Evolutionary conservation across 495 filamentous ascomycete species (phyloP).

Genomic region (Hypoxylon subgilvum): DNA sequence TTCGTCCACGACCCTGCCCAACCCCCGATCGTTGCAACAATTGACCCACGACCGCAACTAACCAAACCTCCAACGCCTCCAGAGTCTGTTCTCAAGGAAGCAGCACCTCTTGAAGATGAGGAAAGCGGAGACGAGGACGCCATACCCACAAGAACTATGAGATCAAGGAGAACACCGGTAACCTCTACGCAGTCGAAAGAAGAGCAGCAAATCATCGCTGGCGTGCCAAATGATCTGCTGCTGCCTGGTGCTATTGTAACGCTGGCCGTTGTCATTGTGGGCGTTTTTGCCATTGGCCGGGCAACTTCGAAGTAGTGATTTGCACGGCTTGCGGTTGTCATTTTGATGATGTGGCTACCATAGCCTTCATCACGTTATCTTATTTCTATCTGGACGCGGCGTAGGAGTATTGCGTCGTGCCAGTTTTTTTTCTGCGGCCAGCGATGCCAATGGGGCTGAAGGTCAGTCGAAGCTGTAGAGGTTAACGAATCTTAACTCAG

Average conservation of each 20-base stretch:
- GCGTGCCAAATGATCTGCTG: constrained; percentile 92
- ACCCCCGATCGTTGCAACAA: constrained; percentile 72
- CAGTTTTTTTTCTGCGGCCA: too few species aligned
- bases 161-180: too few species aligned
- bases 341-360: too few species aligned
- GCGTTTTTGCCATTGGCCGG: constrained; percentile 89
- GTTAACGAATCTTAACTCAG: too few species aligned
- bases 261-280: constrained; percentile 89
- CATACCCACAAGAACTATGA: too few species aligned
- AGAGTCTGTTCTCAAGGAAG: constrained; percentile 61
- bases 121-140: constrained; percentile 69
- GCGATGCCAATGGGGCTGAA: too few species aligned
- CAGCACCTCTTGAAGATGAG: constrained; percentile 54
- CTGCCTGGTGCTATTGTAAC: constrained; percentile 95
- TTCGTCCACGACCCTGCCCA: constrained; percentile 94
- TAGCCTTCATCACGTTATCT: too few species aligned
- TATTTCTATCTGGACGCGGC: too few species aligned
- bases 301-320: too few species aligned
- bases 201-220: constrained; percentile 75
- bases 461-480: too few species aligned
- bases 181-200: constrained; percentile 50
- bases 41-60: constrained; percentile 72
- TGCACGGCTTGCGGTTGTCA: too few species aligned
- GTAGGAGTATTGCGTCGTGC: too few species aligned
- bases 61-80: constrained; percentile 57